phyloP scores from a whole-genome alignment of 768 basidiomycete genomes.

The Hydnum rufescens region DNA sequence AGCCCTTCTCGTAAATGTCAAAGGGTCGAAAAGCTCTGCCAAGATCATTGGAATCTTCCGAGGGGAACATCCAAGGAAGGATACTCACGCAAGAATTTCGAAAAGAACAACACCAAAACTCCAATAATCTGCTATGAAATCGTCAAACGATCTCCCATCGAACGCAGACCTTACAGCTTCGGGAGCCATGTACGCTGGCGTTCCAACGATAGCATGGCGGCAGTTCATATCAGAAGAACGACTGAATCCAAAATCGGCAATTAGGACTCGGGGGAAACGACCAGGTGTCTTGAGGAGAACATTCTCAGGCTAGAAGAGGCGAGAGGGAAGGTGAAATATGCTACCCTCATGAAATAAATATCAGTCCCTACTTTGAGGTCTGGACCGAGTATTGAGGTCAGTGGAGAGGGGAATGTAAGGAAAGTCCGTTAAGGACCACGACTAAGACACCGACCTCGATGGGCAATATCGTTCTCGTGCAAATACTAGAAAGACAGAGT shows the following conservation, averaged over 20 bases:
- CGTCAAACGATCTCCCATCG: neutral
- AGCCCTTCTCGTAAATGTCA: neutral
- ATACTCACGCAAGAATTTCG: constrained; percentile 61
- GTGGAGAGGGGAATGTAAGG: no score
- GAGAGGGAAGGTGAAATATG: neutral
- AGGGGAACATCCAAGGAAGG: neutral
- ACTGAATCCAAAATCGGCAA: constrained; percentile 77
- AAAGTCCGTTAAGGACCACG: no score
- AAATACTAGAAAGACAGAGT: constrained; percentile 5
- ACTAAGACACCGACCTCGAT: constrained; percentile 9
- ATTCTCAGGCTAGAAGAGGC: constrained; percentile 49
- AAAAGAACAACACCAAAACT: constrained; percentile 65
- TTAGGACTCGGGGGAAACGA: constrained; percentile 63
- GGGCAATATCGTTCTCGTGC: constrained; percentile 5
- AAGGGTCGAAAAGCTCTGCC: neutral
- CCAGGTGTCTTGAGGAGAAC: constrained; percentile 63
- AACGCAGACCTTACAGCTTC: constrained; percentile 58
- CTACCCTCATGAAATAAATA: no score
- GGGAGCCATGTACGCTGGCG: constrained; percentile 67
- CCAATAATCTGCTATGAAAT: constrained; percentile 43
- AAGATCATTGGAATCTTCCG: neutral
- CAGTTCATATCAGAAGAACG: constrained; percentile 62
- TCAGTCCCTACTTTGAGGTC: constrained; percentile 4
- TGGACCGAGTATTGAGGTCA: no score
- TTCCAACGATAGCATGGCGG: constrained; percentile 32